Percentiles rank a stretch among this genome's conserved stretches.
phyloP scores from a whole-genome alignment of 2,329 filamentous ascomycete genomes.

The Aaosphaeria pasadenensis region DNA sequence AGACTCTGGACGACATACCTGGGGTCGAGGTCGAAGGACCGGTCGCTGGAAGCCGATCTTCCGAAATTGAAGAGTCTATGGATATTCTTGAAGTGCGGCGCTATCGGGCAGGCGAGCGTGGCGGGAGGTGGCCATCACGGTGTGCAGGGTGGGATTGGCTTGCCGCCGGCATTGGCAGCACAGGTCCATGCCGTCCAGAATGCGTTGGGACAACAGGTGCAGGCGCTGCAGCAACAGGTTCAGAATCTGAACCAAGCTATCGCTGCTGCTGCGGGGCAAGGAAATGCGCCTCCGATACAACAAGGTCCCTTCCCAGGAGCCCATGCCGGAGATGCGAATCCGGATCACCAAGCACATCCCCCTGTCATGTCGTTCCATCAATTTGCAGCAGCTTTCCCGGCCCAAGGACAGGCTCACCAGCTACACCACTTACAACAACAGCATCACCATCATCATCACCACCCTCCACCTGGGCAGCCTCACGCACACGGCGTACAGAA shows the following conservation, averaged over 20 bases:
- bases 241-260: constrained; percentile 12
- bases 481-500: constrained; percentile 12
- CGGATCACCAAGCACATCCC: background rate
- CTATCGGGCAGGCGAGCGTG: constrained; percentile 10
- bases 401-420: background rate
- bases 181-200: constrained; percentile 24
- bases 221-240: constrained; percentile 22
- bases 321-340: background rate
- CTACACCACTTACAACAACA: background rate
- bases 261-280: background rate
- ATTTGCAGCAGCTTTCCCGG: background rate
- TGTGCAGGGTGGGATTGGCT: constrained; percentile 6
- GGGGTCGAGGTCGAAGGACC: constrained; percentile 22
- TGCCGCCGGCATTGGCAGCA: constrained; percentile 14
- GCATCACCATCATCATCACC: background rate
- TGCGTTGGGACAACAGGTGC: constrained; percentile 23
- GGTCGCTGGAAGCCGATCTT: constrained; percentile 32
- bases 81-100: constrained; percentile 31
- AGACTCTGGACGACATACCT: constrained; percentile 37
- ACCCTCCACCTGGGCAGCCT: background rate
- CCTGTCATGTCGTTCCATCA: background rate
- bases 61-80: constrained; percentile 34
- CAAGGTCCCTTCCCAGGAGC: background rate
- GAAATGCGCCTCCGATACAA: background rate
- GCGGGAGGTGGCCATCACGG: constrained; percentile 6